These are phyloP conservation scores for Cladosporium velox DNA, from an alignment of 2,329 filamentous ascomycete genomes.

Conservation along the genomic window DNA sequence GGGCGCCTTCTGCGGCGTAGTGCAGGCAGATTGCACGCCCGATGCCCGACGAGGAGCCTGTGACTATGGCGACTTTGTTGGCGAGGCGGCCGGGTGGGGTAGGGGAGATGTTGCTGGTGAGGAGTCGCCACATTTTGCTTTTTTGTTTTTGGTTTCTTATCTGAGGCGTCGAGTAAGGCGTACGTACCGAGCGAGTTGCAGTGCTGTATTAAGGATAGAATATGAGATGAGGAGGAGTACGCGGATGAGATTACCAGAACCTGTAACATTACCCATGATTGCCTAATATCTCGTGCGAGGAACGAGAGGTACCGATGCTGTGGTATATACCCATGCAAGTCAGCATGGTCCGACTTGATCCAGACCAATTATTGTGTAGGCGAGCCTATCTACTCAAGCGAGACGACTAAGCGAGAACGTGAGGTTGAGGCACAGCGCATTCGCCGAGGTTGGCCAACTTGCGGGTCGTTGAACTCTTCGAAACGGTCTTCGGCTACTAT, in stretches of 20 bases:
- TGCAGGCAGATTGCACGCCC: constrained; percentile 80
- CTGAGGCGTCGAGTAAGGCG: neutral
- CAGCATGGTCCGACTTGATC: neutral
- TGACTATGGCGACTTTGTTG: constrained; percentile 81
- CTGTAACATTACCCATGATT: neutral
- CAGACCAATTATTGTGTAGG: neutral
- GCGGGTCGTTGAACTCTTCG: neutral
- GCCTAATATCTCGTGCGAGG: neutral
- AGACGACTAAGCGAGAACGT: neutral
- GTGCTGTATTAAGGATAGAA: neutral
- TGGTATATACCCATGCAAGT: neutral
- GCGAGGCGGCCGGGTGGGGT: constrained; percentile 54
- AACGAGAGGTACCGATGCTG: neutral
- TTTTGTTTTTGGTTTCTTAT: neutral
- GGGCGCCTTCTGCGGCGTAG: constrained; percentile 70
- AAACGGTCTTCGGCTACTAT: neutral
- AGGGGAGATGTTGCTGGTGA: neutral
- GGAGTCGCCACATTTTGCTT: neutral
- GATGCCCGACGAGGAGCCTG: constrained; percentile 82
- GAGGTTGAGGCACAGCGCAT: neutral
- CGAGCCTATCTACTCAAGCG: neutral
- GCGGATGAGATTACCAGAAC: neutral
- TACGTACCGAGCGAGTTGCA: neutral
- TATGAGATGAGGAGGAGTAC: neutral
- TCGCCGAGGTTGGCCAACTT: neutral